These are phyloP conservation scores for Chrysopogon serrulatus DNA, from an alignment of 176 grass and related monocot species.

Conservation along the genomic window DNA sequence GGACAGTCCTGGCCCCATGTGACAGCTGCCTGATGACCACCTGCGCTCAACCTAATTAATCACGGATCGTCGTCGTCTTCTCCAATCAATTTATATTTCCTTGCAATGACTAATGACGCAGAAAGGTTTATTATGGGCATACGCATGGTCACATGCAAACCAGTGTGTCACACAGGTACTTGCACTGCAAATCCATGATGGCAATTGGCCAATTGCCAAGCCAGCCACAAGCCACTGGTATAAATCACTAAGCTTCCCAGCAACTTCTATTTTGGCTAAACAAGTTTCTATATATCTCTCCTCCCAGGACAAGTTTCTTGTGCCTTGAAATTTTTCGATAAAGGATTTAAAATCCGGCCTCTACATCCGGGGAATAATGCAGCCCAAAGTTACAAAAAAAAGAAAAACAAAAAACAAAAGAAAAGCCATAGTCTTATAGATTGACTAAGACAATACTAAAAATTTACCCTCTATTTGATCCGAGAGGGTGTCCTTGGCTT, in stretches of 20 bases:
- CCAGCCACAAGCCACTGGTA: background rate
- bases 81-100: background rate
- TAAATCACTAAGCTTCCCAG: background rate
- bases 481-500: too few relatives aligned
- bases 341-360: too few relatives aligned
- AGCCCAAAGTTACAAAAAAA: too few relatives aligned
- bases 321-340: too few relatives aligned
- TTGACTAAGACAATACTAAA: too few relatives aligned
- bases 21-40: constrained; percentile 23
- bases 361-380: too few relatives aligned
- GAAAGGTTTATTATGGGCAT: background rate
- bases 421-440: too few relatives aligned
- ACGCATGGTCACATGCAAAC: constrained; percentile 16
- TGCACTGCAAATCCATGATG: background rate
- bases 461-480: too few relatives aligned
- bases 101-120: background rate
- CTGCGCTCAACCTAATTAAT: constrained; percentile 33
- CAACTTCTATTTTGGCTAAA: background rate
- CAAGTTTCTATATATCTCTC: background rate
- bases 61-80: background rate
- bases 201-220: background rate
- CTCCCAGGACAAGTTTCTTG: background rate
- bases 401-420: too few relatives aligned
- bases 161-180: background rate
- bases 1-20: constrained; percentile 10